Base-by-base conservation (phyloP, 1,139 yeast genomes). In the Kodamaea derodonti region DNA sequence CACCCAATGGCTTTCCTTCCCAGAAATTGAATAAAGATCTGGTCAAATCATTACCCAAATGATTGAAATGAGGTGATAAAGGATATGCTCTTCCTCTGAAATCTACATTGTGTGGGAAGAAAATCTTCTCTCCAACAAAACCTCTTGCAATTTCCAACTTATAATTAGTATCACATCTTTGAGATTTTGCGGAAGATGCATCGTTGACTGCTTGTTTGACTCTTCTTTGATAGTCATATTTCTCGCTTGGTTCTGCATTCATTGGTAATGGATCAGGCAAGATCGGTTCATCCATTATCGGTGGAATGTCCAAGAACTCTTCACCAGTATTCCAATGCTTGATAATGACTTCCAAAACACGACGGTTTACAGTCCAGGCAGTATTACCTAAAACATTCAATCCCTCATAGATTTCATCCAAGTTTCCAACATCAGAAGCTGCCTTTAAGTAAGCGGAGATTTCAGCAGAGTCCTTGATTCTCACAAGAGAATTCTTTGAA, bases 61-160 rank as follows among this genome's bases (percentile, higher is more conserved):
- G 97, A 49, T 76, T 76, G 46, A 76, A 72, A 50, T 75, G 78
- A 2, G 95, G 95, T 1, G 96, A 82, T 31, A 92, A 64, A 4
- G 98, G 97, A 54, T 92, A 92, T 1, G 97, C 96, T 51, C 98
- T 79, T 5, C 98, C 98, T 58, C 98, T 74, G 56, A 90, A 90
- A 58, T 92, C 98, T 35, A 92, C 68, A 49, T 88, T 88, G 56
- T 92, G 97, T 4, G 98, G 97, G 65, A 90, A 86, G 56, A 79
- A 90, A 52, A 92, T 79, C 52, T 85, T 82, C 58, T 92, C 98
- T 15, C 94, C 94, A 27, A 82, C 65, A 49, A 82, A 87, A 0
- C 95, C 97, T 47, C 98, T 75, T 0, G 98, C 97, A 55, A 92
- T 88, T 58, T 92, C 98, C 36, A 92, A 65, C 56, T 87, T 90